Evolutionary conservation across 495 filamentous ascomycete species (phyloP), one percentile per base, ranked within the genome.

Genomic region (Xylaria cubensis): DNA sequence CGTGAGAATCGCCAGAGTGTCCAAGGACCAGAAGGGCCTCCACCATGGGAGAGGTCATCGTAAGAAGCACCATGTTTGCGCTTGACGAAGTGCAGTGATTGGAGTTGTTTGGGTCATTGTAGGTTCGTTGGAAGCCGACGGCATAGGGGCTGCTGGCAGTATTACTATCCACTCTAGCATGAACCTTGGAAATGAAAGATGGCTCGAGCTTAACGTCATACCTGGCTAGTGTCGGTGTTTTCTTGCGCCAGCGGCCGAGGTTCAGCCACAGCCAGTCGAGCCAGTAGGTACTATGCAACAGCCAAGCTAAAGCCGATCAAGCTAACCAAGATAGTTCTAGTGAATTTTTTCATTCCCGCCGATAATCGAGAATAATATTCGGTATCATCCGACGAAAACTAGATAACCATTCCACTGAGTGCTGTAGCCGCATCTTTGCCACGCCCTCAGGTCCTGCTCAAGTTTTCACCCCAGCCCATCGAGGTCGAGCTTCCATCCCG

Each of bases 1-100:
- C 21, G 67, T 67, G 44, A 48, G 59, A 32, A 3, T 64, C 44
- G 1, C n/a, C 65, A 39, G 41, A 64, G n/a, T 72, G 12, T 58
- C 66, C 61, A 6, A 88, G 72, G 63, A 80, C 79, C 36, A 87
- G 77, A 15, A 95, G 74, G 10, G 89, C 93, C 75, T 89, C 84
- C 78, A 91, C 85, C 34, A 94, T 90, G 77, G 86, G 86, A 71
- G 87, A 74, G 0, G 94, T 97, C 79, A 92, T 91, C 48, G 88
- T 89, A 55, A 97, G 90, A 56, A 90, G 85, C 32, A 97, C 93
- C 94, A 97, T 97, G 5, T 69, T 71, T 66, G 46, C 58, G 64
- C 17, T 44, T 15, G 69, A 58, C 64, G 44, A 41, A 44, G 24
- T 48, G 56, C 48, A 21, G 17, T 2, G 21, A 15, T 71, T 62